phyloP scores from a whole-genome alignment of 2,329 filamentous ascomycete species.

The Cercospora sp. region DNA sequence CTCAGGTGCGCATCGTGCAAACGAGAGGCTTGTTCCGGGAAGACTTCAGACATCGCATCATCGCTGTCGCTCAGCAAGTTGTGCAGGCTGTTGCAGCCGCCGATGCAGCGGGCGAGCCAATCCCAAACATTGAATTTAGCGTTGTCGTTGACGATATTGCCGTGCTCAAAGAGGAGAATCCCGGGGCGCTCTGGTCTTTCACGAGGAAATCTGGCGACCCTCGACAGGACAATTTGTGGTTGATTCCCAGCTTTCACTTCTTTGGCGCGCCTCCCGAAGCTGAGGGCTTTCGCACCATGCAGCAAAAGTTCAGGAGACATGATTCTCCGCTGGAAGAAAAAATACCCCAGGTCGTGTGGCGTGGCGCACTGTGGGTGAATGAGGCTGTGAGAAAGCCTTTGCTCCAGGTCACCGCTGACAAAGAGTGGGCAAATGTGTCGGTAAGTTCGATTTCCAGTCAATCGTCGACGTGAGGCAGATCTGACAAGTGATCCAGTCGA shows the following conservation, averaged over 20 bases:
- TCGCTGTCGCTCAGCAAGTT: constrained; percentile 36
- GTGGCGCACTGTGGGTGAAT: constrained; percentile 33
- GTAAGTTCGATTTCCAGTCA: constrained; percentile 14
- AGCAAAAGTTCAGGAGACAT: constrained; percentile 24
- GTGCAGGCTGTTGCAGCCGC: constrained; percentile 24
- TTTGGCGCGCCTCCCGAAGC: constrained; percentile 24
- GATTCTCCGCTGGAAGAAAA: constrained; percentile 30
- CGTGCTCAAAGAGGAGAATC: constrained; percentile 14
- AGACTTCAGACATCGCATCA: constrained; percentile 29
- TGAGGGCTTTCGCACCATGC: constrained; percentile 26
- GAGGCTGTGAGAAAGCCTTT: constrained; percentile 34
- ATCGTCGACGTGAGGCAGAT: background rate
- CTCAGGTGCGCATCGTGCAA: constrained; percentile 26
- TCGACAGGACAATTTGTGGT: constrained; percentile 27
- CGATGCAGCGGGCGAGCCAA: constrained; percentile 21
- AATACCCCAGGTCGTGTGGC: constrained; percentile 36
- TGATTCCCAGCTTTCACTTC: constrained; percentile 29
- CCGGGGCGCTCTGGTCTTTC: constrained; percentile 21
- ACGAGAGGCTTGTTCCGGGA: constrained; percentile 26
- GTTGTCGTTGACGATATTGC: constrained; percentile 27
- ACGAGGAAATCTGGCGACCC: constrained; percentile 20
- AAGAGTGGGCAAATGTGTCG: constrained; percentile 42
- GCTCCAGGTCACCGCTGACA: constrained; percentile 34
- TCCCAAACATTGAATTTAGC: constrained; percentile 27
- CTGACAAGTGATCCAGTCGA: constrained; percentile 20